These are phyloP conservation scores for Chlorokybus atmophyticus DNA, from an alignment of 139 green algal species.

Conservation along the genomic window DNA sequence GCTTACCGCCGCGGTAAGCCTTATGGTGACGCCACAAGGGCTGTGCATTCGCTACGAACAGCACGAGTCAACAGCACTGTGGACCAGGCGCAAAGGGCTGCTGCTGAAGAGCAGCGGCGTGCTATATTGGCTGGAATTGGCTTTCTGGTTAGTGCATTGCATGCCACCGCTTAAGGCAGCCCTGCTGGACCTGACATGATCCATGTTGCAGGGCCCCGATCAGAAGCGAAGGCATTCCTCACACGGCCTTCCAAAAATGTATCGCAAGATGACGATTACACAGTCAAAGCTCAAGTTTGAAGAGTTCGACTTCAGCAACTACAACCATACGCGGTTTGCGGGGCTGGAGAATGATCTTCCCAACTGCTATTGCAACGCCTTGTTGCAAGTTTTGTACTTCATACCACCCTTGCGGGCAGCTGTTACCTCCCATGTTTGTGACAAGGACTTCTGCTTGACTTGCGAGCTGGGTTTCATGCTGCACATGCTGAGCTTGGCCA, in stretches of 20 bases:
- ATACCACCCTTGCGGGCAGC: constrained; percentile 41
- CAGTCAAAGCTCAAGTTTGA: constrained; percentile 25
- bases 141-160: no score
- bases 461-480: constrained; percentile 78
- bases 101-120: no score
- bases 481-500: constrained; percentile 59
- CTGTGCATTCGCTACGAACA: constrained; percentile 30
- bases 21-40: constrained; percentile 24
- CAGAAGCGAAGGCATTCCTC: not conserved
- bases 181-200: no score
- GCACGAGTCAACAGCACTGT: no score
- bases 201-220: no score
- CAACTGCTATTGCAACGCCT: constrained; percentile 84
- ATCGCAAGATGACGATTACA: constrained; percentile 47
- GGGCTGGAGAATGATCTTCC: constrained; percentile 86
- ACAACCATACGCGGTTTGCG: constrained; percentile 77
- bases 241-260: constrained; percentile 42
- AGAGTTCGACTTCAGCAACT: constrained; percentile 44
- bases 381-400: constrained; percentile 88
- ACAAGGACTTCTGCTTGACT: constrained; percentile 71
- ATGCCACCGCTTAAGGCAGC: no score
- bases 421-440: constrained; percentile 47
- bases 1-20: constrained; percentile 37
- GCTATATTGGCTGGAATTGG: no score
- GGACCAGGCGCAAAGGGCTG: no score